Conservation (phyloP, 495 filamentous ascomycete genomes). For the Aspergillus bertholletiae region DNA sequence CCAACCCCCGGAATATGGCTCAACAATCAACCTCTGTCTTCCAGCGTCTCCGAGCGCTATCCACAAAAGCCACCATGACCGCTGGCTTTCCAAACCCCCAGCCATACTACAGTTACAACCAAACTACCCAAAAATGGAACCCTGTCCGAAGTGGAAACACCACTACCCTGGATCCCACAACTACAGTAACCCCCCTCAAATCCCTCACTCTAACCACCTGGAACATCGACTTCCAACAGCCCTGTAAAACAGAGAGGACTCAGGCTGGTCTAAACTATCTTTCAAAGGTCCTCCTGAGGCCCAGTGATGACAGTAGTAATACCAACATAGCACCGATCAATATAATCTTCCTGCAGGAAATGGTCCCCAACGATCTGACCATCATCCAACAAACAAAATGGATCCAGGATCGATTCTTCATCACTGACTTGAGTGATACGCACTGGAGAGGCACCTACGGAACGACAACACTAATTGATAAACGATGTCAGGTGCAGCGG, state of each 20-base stretch:
- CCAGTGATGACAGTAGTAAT: background rate
- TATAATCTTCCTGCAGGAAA: conserved; percentile 55
- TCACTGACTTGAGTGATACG: conserved; percentile 39
- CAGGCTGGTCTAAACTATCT: conserved; percentile 3
- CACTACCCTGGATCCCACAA: background rate
- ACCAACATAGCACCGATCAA: background rate
- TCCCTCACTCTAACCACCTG: conserved; percentile 9
- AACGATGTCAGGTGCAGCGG: conserved; percentile 27
- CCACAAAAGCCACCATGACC: background rate
- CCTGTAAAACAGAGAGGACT: background rate
- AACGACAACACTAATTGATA: conserved; percentile 49
- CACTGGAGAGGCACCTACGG: conserved; percentile 42
- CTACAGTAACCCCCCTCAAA: background rate
- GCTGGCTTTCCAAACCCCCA: background rate
- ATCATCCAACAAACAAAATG: conserved; percentile 35
- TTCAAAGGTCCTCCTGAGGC: background rate
- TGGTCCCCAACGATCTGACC: conserved; percentile 34
- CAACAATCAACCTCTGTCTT: background rate
- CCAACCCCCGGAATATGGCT: too few relatives aligned
- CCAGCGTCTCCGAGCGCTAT: background rate
- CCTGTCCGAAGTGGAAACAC: background rate
- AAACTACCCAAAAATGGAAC: background rate
- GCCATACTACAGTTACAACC: background rate
- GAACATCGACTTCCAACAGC: conserved; percentile 14
- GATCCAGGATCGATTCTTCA: conserved; percentile 40